Evolutionary conservation across 192 early-diverging fungal genomes (phyloP).

Genomic region (Podila epicladia): DNA sequence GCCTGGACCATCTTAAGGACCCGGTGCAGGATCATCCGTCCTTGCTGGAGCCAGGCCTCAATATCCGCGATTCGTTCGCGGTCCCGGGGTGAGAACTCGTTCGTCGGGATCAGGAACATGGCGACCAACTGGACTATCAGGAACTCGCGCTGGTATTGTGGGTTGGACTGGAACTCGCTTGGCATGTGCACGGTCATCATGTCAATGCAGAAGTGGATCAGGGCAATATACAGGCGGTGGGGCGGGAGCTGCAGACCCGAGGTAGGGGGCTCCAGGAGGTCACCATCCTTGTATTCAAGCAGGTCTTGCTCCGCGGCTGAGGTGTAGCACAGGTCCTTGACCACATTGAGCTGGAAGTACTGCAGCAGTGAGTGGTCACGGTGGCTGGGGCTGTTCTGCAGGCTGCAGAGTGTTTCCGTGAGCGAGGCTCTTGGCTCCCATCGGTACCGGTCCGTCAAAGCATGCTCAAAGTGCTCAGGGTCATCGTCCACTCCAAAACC

Average conservation of each 20-base stretch:
- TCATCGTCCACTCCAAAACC: background rate
- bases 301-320: conserved; percentile 11
- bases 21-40: conserved; percentile 14
- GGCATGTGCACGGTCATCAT: conserved; percentile 32
- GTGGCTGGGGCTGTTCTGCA: background rate
- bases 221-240: conserved; percentile 30
- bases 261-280: conserved; percentile 17
- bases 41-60: conserved; percentile 27
- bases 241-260: conserved; percentile 40
- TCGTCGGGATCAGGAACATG: conserved; percentile 40
- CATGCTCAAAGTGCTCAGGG: conserved; percentile 6
- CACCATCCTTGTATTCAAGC: conserved; percentile 33
- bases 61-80: conserved; percentile 15
- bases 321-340: conserved; percentile 25
- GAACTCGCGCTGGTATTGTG: conserved; percentile 13
- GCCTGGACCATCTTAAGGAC: conserved; percentile 22
- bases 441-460: conserved; percentile 31
- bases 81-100: conserved; percentile 31
- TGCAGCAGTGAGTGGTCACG: conserved; percentile 8
- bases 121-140: conserved; percentile 24
- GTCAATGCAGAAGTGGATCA: conserved; percentile 43
- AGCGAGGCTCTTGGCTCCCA: conserved; percentile 33
- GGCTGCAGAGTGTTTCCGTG: conserved; percentile 6
- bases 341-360: conserved; percentile 44
- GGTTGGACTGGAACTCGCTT: conserved; percentile 18